A percentile compares a stretch with the other conserved stretches of the same genome.
Conservation (phyloP, 1,139 yeast genomes). For the Pneumocystis wakefieldiae region DNA sequence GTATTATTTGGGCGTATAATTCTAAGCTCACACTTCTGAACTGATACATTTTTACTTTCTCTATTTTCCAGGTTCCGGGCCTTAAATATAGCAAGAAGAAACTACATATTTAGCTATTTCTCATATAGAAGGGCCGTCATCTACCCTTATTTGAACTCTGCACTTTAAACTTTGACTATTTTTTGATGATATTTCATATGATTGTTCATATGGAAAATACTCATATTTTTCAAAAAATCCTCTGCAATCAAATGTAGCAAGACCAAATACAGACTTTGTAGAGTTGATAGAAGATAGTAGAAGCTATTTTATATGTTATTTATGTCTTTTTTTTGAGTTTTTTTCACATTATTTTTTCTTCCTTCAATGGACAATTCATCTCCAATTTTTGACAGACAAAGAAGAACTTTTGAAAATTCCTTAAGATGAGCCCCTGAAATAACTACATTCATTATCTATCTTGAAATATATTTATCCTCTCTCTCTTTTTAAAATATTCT, state of each 20-base stretch:
- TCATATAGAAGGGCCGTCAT: background rate
- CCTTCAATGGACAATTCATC: constrained; percentile 13
- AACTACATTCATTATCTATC: background rate
- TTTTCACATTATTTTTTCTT: constrained; percentile 8
- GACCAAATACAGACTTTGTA: constrained; percentile 14
- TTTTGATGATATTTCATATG: background rate
- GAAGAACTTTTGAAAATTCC: constrained; percentile 7
- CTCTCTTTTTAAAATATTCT: too few species aligned
- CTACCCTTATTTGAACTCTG: constrained; percentile 10
- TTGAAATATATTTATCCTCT: too few species aligned
- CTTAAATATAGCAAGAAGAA: constrained; percentile 15
- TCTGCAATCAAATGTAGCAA: constrained; percentile 8
- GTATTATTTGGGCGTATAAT: constrained; percentile 9
- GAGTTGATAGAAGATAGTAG: constrained; percentile 12
- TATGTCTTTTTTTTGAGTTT: background rate
- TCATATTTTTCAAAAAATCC: constrained; percentile 11
- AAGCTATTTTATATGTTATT: constrained; percentile 6
- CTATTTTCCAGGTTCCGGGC: constrained; percentile 8
- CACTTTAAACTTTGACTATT: constrained; percentile 5
- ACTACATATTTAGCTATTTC: constrained; percentile 1
- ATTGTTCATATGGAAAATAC: constrained; percentile 5
- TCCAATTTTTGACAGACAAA: constrained; percentile 10
- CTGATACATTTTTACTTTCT: constrained; percentile 14
- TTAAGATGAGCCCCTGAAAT: background rate
- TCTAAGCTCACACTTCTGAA: constrained; percentile 14